Evolutionary conservation across 163 green algal species (phyloP).

Genomic region (Prototheca wickerhamii): DNA sequence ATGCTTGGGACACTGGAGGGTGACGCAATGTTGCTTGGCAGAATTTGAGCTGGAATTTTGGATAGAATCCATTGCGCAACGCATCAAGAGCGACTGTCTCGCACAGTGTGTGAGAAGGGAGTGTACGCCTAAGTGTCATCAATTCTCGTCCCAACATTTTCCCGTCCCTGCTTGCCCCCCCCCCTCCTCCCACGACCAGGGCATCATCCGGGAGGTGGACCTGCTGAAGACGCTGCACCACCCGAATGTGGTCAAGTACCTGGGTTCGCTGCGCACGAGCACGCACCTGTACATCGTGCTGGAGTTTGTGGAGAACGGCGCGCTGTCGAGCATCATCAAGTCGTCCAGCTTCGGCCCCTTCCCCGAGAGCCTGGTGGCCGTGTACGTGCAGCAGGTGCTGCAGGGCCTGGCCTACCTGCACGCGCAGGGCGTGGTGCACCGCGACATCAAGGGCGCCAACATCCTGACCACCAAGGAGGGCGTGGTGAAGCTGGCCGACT

Average conservation of each 20-base stretch:
- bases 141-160: neutral
- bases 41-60: no score
- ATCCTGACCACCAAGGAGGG: conserved; percentile 87
- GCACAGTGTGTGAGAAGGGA: no score
- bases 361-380: conserved; percentile 67
- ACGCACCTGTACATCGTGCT: conserved; percentile 95
- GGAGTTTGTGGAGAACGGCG: conserved; percentile 89
- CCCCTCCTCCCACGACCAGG: conserved; percentile 35
- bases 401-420: conserved; percentile 80
- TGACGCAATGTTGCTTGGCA: no score
- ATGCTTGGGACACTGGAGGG: no score
- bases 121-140: neutral
- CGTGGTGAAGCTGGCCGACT: conserved; percentile 89
- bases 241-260: conserved; percentile 95
- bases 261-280: conserved; percentile 82
- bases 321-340: conserved; percentile 71
- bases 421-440: conserved; percentile 79
- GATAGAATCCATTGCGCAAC: no score
- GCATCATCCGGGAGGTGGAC: conserved; percentile 87
- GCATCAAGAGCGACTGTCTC: no score
- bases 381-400: conserved; percentile 80
- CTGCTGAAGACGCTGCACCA: conserved; percentile 88
- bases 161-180: neutral
- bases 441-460: conserved; percentile 93
- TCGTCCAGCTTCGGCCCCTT: conserved; percentile 73